These are phyloP conservation scores for Saturnispora galanensis DNA, from an alignment of 805 yeast genomes.

Conservation along the genomic window DNA sequence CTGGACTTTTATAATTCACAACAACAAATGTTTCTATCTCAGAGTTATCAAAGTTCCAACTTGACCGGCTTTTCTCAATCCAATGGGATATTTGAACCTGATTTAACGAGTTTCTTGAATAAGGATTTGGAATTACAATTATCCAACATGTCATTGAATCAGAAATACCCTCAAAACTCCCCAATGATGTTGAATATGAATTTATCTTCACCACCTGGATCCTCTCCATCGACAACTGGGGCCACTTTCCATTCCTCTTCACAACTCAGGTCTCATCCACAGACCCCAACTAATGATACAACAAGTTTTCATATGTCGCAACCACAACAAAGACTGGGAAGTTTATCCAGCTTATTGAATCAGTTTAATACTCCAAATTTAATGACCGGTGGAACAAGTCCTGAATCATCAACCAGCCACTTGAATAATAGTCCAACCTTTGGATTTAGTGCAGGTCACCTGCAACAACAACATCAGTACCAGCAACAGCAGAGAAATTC, in stretches of 20 bases:
- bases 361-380: slow-evolving; percentile 2
- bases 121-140: slow-evolving; percentile 17
- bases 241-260: slow-evolving; percentile 5
- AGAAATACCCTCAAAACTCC: neutral
- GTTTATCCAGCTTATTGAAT: slow-evolving; percentile 6
- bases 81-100: slow-evolving; percentile 5
- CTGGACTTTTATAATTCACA: slow-evolving; percentile 4
- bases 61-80: too few relatives aligned
- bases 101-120: slow-evolving; percentile 12
- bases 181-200: slow-evolving; percentile 9
- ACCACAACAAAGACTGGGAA: neutral
- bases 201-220: slow-evolving; percentile 11
- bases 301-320: slow-evolving; percentile 5
- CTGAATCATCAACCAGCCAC: slow-evolving; percentile 2
- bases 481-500: slow-evolving; percentile 5
- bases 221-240: slow-evolving; percentile 8
- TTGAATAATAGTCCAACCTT: neutral
- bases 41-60: slow-evolving; percentile 4
- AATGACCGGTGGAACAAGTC: neutral
- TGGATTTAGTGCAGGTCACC: neutral
- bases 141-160: slow-evolving; percentile 13
- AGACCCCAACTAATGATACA: slow-evolving; percentile 4
- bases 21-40: slow-evolving; percentile 8
- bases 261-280: slow-evolving; percentile 3
- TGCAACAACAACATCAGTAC: neutral